Percentiles rank a stretch among this genome's conserved stretches.
Conservation (phyloP, 2,329 filamentous ascomycete genomes). For the Sarocladium kiliense region DNA sequence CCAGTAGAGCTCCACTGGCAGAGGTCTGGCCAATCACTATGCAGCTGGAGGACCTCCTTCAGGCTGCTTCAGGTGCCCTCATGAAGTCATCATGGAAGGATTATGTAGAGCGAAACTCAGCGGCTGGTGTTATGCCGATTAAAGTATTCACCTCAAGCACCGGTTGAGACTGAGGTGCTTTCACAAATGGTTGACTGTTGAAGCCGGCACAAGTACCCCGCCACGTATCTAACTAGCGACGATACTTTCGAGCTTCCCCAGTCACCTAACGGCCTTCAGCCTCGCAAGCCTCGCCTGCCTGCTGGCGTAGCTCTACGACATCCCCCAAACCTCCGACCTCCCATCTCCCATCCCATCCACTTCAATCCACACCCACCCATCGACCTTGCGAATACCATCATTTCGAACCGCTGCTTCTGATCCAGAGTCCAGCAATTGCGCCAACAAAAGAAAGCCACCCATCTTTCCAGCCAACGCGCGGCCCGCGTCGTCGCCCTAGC, state of each 20-base stretch:
- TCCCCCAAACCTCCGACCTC: not conserved
- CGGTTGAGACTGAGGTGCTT: too few species aligned
- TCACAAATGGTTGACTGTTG: too few species aligned
- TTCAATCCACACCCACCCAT: slow-evolving; percentile 1
- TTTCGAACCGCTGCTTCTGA: not conserved
- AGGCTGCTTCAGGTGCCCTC: too few species aligned
- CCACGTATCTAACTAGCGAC: not conserved
- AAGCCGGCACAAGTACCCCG: not conserved
- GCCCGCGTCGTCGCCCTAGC: slow-evolving; percentile 17
- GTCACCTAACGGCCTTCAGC: not conserved
- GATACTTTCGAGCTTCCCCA: not conserved
- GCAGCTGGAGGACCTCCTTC: too few species aligned
- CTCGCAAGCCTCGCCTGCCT: slow-evolving; percentile 9
- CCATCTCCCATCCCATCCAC: slow-evolving; percentile 4
- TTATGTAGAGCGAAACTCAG: too few species aligned
- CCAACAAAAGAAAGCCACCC: not conserved
- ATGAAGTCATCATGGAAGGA: too few species aligned
- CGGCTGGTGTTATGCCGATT: too few species aligned
- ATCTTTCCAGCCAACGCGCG: not conserved
- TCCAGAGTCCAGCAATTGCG: not conserved
- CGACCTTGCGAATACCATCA: not conserved
- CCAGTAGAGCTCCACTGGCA: too few species aligned
- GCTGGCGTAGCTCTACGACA: slow-evolving; percentile 6
- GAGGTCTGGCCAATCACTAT: too few species aligned
- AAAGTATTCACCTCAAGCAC: too few species aligned